A percentile compares a stretch with the other conserved stretches of the same genome.
These are phyloP conservation scores for Primulina tabacum DNA, from an alignment of 257 asterid genomes.

Conservation along the genomic window DNA sequence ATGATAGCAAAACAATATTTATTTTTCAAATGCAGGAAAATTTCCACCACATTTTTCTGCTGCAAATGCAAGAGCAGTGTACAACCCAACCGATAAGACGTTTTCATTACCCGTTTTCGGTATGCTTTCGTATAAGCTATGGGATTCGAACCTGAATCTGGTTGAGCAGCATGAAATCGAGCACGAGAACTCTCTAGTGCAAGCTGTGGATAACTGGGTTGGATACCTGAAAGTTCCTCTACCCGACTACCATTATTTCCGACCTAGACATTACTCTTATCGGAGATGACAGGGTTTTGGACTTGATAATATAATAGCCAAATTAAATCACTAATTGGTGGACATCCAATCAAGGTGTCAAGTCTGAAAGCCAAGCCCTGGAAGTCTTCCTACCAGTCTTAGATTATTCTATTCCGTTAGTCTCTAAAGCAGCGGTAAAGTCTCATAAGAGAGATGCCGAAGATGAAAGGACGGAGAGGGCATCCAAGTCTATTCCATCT, in stretches of 20 bases:
- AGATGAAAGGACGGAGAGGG: no score
- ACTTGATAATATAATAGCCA: no score
- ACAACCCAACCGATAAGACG: slow-evolving; percentile 39
- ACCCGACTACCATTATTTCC: slow-evolving; percentile 71
- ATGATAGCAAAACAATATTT: neutral
- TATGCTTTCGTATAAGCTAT: slow-evolving; percentile 73
- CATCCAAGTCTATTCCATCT: no score
- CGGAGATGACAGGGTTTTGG: slow-evolving; percentile 36
- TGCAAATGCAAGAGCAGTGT: slow-evolving; percentile 32
- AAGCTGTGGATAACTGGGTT: slow-evolving; percentile 68
- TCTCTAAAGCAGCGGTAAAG: no score
- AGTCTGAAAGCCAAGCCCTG: no score
- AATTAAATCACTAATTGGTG: no score
- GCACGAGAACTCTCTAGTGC: slow-evolving; percentile 57
- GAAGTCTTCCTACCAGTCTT: no score
- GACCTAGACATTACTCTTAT: slow-evolving; percentile 32
- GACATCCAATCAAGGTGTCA: no score
- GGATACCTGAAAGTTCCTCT: slow-evolving; percentile 43
- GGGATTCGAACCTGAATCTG: slow-evolving; percentile 52
- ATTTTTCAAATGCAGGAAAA: slow-evolving; percentile 32
- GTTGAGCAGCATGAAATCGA: slow-evolving; percentile 53
- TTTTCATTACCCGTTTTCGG: slow-evolving; percentile 71
- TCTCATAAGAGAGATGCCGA: no score
- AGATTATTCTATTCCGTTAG: no score
- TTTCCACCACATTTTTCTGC: slow-evolving; percentile 36